Base-by-base conservation (phyloP, 202 grass and related monocot genomes). In the Hordeum pubiflorum region DNA sequence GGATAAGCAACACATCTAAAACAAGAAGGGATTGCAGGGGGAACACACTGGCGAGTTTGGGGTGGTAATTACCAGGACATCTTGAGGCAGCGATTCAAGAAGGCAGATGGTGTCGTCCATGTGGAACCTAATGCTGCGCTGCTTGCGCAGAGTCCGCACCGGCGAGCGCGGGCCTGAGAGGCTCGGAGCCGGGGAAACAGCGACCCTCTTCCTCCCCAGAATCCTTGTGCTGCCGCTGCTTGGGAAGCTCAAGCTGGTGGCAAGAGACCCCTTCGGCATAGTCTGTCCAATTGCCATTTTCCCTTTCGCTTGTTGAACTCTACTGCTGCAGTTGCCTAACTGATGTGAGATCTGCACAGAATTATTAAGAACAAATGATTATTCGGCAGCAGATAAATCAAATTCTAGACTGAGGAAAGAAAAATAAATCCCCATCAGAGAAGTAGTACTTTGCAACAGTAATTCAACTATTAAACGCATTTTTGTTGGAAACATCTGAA, bases 151-250 rank as follows among this genome's bases (percentile, higher is more conserved):
- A 18, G 79, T 39, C 11, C 83, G 44, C 33, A 79, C 63, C 40
- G 82, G 86, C 22, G 86, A 91, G 57, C 72, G 87, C 18, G 77
- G 55, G 10, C 73, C 64, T 5, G 82, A 69, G 52, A 74, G 44
- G 63, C 69, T 58, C 6, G 86, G 58, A 12, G 77, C 48, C 61
- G 74, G 81, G 29, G 88, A 83, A 61, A 89, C 39, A 17, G 66
- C 80, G 37, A 99, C 74, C 62, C 96, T 88, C 83, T 96, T 99
- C 75, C 90, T 83, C 61, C 92, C 87, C 18, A 96, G 50, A 63
- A 91, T 91, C 24, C 85, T 80, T 5, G 96, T 87, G 58, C 82
- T 80, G 74, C 87, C 76, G 74, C 79, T 86, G 68, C 79, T 63
- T 2, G 83, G 32, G 9, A 79, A 77, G 84, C 79, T 85, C 89